Base-by-base conservation (phyloP, 2,329 filamentous ascomycete species). In the Botrytis paeoniae region DNA sequence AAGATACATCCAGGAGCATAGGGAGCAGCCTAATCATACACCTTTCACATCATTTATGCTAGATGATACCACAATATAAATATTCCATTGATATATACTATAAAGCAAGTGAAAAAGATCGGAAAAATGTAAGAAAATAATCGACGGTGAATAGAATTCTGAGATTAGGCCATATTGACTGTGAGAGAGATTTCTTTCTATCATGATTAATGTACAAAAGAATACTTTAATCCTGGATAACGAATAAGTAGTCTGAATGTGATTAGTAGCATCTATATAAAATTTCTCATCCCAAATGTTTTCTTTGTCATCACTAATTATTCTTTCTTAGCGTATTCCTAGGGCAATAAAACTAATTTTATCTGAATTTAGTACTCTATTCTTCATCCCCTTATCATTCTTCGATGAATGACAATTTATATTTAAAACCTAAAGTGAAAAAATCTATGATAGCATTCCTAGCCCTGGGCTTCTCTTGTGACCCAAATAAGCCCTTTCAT, bases 301-400 rank as follows among this genome's bases (percentile, higher is more conserved):
- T 16, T 16, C 1, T n/a, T 14, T 7, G 7, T 9, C 7, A 16
- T 2, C 48, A n/a, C n/a, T n/a, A 0, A 51, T 14, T 0, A n/a
- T 0, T 51, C 2, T 14, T 54, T 16, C 12, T 8, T 8, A 16
- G 5, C 2, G 7, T 54, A 3, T n/a, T 16, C 25, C 25, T n/a
- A 6, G 2, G 10, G 22, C 7, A 5, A 1, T 0, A 6, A 51
- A n/a, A n/a, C n/a, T n/a, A n/a, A n/a, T n/a, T n/a, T n/a, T n/a
- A n/a, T n/a, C n/a, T n/a, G n/a, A n/a, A n/a, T n/a, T n/a, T n/a
- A n/a, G n/a, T n/a, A n/a, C n/a, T n/a, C n/a, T n/a, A n/a, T n/a
- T n/a, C n/a, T n/a, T n/a, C n/a, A n/a, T n/a, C n/a, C n/a, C n/a
- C n/a, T n/a, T n/a, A n/a, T n/a, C n/a, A n/a, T n/a, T n/a, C n/a